phyloP scores from a whole-genome alignment of 2,329 filamentous ascomycete genomes.

The Alternaria solani region DNA sequence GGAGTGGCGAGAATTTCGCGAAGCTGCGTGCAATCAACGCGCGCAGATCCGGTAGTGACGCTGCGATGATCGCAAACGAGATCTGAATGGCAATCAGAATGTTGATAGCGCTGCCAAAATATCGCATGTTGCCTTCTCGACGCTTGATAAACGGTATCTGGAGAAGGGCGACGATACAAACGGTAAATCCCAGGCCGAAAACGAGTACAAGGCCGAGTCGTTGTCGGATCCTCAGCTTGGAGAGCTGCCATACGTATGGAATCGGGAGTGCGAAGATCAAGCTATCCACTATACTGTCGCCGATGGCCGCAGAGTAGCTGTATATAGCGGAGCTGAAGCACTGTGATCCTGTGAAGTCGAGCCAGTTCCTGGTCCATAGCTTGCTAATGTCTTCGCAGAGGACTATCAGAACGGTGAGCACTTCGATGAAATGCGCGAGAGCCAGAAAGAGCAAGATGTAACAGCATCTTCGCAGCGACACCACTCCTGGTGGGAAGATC shows the following conservation, averaged over 20 bases:
- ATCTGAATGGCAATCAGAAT: constrained; percentile 39
- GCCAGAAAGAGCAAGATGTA: constrained; percentile 31
- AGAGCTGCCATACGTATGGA: constrained; percentile 36
- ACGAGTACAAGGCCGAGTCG: constrained; percentile 32
- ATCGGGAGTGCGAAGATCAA: constrained; percentile 39
- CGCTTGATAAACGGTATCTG: constrained; percentile 41
- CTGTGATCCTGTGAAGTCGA: constrained; percentile 28
- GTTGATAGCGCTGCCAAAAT: constrained; percentile 40
- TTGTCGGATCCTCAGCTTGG: constrained; percentile 30
- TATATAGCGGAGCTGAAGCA: constrained; percentile 40
- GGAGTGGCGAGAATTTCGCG: constrained; percentile 32
- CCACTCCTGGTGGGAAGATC: constrained; percentile 41
- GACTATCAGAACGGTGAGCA: constrained; percentile 33
- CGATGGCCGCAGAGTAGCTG: constrained; percentile 39
- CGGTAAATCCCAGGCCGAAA: constrained; percentile 37
- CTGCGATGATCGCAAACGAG: constrained; percentile 35
- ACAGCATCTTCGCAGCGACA: constrained; percentile 26
- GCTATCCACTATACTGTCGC: constrained; percentile 35
- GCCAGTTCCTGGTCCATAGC: constrained; percentile 34
- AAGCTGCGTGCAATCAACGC: constrained; percentile 32
- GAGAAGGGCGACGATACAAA: constrained; percentile 37
- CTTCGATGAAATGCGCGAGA: constrained; percentile 28
- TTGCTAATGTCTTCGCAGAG: constrained; percentile 34
- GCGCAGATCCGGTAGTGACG: constrained; percentile 37
- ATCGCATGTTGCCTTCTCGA: constrained; percentile 24